Conservation (phyloP, 2,329 filamentous ascomycete genomes). For the Lithohypha guttulata region DNA sequence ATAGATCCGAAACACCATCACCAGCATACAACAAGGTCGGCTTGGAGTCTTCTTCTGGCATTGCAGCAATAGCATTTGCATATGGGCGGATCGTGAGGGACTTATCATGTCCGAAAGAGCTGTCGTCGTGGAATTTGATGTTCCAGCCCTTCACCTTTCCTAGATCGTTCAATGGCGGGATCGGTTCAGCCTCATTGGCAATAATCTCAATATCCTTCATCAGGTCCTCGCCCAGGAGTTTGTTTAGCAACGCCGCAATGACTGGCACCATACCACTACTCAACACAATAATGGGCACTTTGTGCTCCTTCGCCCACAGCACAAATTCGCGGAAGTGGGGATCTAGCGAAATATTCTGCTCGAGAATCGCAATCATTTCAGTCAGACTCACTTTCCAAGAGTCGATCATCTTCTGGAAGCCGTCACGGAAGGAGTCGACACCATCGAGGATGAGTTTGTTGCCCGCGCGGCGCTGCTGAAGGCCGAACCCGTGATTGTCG, state of each 20-base stretch:
- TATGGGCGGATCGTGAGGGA: slow-evolving; percentile 83
- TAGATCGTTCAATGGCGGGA: slow-evolving; percentile 59
- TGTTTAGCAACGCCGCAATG: slow-evolving; percentile 70
- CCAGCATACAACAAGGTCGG: slow-evolving; percentile 90
- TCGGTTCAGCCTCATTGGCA: slow-evolving; percentile 64
- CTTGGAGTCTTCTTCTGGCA: slow-evolving; percentile 51
- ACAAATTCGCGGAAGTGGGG: slow-evolving; percentile 82
- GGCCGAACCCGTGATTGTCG: slow-evolving; percentile 81
- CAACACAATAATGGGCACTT: slow-evolving; percentile 84
- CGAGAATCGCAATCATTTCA: slow-evolving; percentile 67
- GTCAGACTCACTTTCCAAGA: slow-evolving; percentile 70
- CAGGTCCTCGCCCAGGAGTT: slow-evolving; percentile 64
- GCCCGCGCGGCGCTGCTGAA: slow-evolving; percentile 55
- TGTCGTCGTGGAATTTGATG: slow-evolving; percentile 71
- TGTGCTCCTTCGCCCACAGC: slow-evolving; percentile 66
- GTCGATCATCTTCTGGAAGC: slow-evolving; percentile 87
- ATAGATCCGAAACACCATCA: slow-evolving; percentile 86
- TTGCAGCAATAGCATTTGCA: slow-evolving; percentile 41
- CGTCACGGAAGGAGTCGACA: slow-evolving; percentile 43
- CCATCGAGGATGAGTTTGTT: slow-evolving; percentile 69
- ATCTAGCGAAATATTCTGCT: slow-evolving; percentile 78
- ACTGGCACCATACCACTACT: slow-evolving; percentile 89
- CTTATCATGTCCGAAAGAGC: slow-evolving; percentile 94
- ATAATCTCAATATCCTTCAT: slow-evolving; percentile 76
- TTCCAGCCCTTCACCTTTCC: slow-evolving; percentile 76